phyloP scores from a whole-genome alignment of 1,139 yeast species.

The Scheffersomyces stambukii region DNA sequence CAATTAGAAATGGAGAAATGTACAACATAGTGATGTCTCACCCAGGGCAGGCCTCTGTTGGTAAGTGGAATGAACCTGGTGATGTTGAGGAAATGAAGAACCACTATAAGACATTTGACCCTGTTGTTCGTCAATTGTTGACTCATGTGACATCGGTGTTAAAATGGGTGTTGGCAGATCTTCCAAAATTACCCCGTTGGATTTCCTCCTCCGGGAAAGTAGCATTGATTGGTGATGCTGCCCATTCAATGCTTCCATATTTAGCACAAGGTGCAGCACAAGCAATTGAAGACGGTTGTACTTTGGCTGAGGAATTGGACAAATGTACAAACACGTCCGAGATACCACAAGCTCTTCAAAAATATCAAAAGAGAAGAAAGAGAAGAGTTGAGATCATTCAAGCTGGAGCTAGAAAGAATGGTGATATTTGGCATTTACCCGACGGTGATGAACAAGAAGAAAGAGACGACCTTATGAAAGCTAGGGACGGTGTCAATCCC shows the following conservation, averaged over 20 bases:
- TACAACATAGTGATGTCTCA: constrained; percentile 13
- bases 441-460: constrained; percentile 20
- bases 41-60: constrained; percentile 11
- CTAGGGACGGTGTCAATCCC: constrained; percentile 10
- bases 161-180: constrained; percentile 11
- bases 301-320: constrained; percentile 13
- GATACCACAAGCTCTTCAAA: constrained; percentile 8
- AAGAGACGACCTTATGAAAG: constrained; percentile 14
- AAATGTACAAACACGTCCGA: constrained; percentile 6
- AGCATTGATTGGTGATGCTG: constrained; percentile 32
- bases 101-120: constrained; percentile 10
- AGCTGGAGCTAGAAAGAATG: constrained; percentile 19
- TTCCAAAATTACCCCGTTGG: constrained; percentile 10
- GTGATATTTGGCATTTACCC: constrained; percentile 19
- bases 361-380: constrained; percentile 9
- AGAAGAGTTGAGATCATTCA: constrained; percentile 17
- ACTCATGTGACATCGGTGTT: constrained; percentile 9
- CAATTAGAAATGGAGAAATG: constrained; percentile 12
- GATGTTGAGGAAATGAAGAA: constrained; percentile 10
- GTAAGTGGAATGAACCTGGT: constrained; percentile 11
- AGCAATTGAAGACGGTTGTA: constrained; percentile 28
- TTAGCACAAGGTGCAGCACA: constrained; percentile 40
- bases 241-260: constrained; percentile 37
- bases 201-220: constrained; percentile 15
- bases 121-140: constrained; percentile 9